Conservation (phyloP, 176 grass and related monocot genomes). For the Themeda triandra region DNA sequence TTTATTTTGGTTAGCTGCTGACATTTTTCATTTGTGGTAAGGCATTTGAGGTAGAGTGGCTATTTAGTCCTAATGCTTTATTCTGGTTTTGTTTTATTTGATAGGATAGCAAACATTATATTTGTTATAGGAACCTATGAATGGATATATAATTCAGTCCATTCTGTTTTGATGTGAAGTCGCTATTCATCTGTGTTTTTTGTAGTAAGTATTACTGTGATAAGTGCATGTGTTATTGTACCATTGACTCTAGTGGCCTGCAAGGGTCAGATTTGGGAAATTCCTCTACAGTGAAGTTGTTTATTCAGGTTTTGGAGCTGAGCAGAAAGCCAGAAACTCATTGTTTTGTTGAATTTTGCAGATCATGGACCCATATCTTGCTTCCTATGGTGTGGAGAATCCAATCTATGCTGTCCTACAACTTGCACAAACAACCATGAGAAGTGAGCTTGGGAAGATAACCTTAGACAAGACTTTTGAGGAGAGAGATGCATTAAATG, state of each 20-base stretch:
- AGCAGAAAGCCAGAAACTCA: neutral
- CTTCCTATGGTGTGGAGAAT: constrained; percentile 93
- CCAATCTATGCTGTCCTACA: constrained; percentile 89
- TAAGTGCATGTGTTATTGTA: neutral
- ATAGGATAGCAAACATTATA: neutral
- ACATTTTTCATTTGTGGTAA: neutral
- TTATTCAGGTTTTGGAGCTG: neutral
- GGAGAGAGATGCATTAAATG: constrained; percentile 81
- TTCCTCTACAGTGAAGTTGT: neutral
- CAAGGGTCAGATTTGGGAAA: neutral
- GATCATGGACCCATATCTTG: constrained; percentile 88
- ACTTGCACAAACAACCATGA: constrained; percentile 94
- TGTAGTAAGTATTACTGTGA: neutral
- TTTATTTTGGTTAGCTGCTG: neutral
- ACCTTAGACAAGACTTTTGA: constrained; percentile 94
- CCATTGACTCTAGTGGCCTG: neutral
- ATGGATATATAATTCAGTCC: neutral
- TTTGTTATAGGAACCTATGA: neutral
- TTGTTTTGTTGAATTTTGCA: constrained; percentile 25
- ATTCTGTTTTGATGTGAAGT: constrained; percentile 1
- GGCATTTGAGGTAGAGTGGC: neutral
- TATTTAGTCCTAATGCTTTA: neutral
- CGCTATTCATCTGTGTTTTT: neutral
- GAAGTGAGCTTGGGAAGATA: constrained; percentile 93
- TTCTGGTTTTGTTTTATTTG: neutral